Evolutionary conservation across 805 yeast genomes (phyloP).

Genomic region (Candida silvatica): DNA sequence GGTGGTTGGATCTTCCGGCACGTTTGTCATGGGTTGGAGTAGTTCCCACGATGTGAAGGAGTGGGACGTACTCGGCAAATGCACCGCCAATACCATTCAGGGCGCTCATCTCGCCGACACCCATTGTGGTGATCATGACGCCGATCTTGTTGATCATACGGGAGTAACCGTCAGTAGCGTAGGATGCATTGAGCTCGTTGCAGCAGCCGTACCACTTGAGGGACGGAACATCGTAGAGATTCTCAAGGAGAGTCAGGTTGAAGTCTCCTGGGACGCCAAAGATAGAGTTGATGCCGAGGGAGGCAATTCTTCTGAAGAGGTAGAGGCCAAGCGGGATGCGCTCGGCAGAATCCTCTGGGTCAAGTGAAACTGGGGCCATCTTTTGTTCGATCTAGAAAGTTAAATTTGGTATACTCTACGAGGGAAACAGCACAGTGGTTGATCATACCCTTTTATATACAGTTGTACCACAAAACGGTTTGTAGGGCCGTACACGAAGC

Average conservation of each 20-base stretch:
- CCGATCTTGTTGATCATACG: conserved; percentile 48
- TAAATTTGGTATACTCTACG: too few species aligned
- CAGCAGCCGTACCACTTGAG: conserved; percentile 76
- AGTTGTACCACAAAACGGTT: too few species aligned
- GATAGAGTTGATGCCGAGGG: conserved; percentile 47
- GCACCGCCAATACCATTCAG: conserved; percentile 79
- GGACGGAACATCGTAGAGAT: conserved; percentile 40
- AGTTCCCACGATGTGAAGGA: conserved; percentile 81
- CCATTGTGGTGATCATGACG: conserved; percentile 64
- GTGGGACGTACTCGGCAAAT: conserved; percentile 71
- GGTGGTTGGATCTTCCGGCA: conserved; percentile 38
- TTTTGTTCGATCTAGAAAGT: too few species aligned
- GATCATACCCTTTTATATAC: too few species aligned
- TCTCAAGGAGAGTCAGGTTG: conserved; percentile 60
- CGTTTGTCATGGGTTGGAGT: conserved; percentile 31
- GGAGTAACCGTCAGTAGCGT: conserved; percentile 87
- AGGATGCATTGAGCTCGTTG: conserved; percentile 85
- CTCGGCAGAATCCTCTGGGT: not conserved
- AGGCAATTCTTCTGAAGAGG: conserved; percentile 48
- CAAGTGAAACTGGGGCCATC: conserved; percentile 16
- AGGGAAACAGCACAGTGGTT: too few species aligned
- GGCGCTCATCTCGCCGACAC: conserved; percentile 87
- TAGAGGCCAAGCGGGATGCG: conserved; percentile 52
- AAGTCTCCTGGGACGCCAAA: conserved; percentile 82
- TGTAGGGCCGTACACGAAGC: too few species aligned